A percentile compares a stretch with the other conserved stretches of the same genome.
These are phyloP conservation scores for Syzygium grande DNA, from an alignment of 345 rosid genomes.

Conservation along the genomic window DNA sequence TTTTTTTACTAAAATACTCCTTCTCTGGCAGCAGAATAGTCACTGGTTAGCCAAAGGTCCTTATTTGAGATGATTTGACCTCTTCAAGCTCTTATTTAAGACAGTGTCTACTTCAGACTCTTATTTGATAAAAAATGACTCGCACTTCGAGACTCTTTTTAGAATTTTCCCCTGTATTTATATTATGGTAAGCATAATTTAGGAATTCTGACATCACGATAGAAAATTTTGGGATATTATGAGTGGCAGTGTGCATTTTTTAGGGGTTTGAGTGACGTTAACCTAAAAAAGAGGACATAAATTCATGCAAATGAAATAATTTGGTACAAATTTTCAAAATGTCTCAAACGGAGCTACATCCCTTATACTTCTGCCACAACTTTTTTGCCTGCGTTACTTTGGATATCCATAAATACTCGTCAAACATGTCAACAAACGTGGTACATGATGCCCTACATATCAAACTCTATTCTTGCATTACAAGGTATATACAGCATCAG, in stretches of 20 bases:
- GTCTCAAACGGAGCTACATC: not conserved
- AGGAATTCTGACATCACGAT: not conserved
- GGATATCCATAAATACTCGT: not conserved
- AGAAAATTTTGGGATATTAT: not conserved
- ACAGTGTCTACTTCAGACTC: rapidly evolving
- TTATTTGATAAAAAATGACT: too few relatives aligned
- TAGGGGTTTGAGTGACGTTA: not conserved
- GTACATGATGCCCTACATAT: not conserved
- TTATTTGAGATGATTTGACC: too few relatives aligned
- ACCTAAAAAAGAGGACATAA: not conserved
- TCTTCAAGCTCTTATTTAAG: too few relatives aligned
- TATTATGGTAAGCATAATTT: not conserved
- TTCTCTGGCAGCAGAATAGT: too few relatives aligned
- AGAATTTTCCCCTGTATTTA: too few relatives aligned
- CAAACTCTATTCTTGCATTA: not conserved
- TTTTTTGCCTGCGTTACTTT: not conserved
- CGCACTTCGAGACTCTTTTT: too few relatives aligned
- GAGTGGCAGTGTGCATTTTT: rapidly evolving
- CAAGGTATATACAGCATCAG: not conserved
- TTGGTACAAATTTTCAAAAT: not conserved
- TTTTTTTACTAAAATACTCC: too few relatives aligned
- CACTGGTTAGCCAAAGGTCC: too few relatives aligned
- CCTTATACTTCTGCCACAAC: not conserved
- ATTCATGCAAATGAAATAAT: not conserved
- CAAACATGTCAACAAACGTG: not conserved